Conservation (phyloP, 1,284 basidiomycete species). For the Puccinia sorghi region DNA sequence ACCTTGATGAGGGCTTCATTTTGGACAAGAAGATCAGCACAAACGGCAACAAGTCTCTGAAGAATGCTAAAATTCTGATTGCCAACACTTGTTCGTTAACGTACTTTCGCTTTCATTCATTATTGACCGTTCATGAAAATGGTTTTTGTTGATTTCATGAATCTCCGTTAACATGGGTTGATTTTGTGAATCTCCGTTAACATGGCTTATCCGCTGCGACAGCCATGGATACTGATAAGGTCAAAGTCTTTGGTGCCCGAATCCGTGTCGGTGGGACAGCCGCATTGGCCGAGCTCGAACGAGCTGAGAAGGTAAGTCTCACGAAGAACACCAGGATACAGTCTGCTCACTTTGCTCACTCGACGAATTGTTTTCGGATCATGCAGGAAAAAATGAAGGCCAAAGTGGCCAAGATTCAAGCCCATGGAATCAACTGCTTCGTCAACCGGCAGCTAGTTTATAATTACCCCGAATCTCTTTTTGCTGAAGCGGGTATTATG, state of each 20-base stretch:
- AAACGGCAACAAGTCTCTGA: constrained; percentile 90
- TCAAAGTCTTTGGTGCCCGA: constrained; percentile 96
- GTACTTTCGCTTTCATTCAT: background rate
- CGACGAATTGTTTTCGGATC: background rate
- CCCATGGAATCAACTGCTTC: constrained; percentile 95
- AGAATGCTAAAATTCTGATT: constrained; percentile 94
- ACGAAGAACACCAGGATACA: no score
- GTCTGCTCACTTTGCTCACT: background rate
- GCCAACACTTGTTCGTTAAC: constrained; percentile 82
- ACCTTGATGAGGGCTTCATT: constrained; percentile 98
- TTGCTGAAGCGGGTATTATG: constrained; percentile 91
- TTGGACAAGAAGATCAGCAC: constrained; percentile 94
- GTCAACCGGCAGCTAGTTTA: constrained; percentile 99
- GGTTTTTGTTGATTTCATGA: background rate
- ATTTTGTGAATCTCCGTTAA: background rate
- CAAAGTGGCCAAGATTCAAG: constrained; percentile 91
- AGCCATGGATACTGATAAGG: constrained; percentile 99
- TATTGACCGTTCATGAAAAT: background rate
- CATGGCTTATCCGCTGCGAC: constrained; percentile 1
- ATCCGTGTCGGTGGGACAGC: constrained; percentile 94
- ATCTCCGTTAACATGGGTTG: background rate
- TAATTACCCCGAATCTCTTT: constrained; percentile 95
- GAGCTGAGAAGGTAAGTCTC: constrained; percentile 74
- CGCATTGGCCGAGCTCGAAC: constrained; percentile 95
- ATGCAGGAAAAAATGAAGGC: constrained; percentile 97